A percentile compares a stretch with the other conserved stretches of the same genome.
Evolutionary conservation across 352 stramenopile genomes (phyloP).

Genomic region (Pseudoperonospora humuli): DNA sequence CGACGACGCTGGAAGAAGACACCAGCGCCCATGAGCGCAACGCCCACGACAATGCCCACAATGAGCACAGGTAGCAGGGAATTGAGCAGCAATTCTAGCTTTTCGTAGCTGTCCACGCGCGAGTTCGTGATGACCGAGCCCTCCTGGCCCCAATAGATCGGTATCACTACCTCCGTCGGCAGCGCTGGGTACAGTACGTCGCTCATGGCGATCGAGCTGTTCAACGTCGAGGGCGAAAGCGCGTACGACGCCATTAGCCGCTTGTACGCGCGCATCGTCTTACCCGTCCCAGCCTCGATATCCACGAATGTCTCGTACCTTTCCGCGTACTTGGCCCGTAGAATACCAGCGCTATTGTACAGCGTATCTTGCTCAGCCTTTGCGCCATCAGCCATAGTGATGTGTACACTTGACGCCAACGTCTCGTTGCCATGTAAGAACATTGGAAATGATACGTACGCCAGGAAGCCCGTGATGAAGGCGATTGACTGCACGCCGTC

Average conservation of each 20-base stretch:
- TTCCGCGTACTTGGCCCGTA: constrained; percentile 44
- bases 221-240: constrained; percentile 23
- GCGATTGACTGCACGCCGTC: constrained; percentile 42
- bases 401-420: constrained; percentile 33
- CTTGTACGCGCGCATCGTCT: constrained; percentile 64
- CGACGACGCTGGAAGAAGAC: constrained; percentile 32
- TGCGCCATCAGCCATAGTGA: constrained; percentile 42
- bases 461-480: constrained; percentile 46
- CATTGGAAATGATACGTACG: constrained; percentile 51
- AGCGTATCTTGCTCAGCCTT: constrained; percentile 32
- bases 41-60: constrained; percentile 32
- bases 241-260: constrained; percentile 59
- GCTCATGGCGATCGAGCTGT: constrained; percentile 40
- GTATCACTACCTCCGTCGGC: constrained; percentile 40
- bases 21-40: constrained; percentile 23
- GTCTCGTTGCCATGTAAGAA: constrained; percentile 49
- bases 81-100: constrained; percentile 27
- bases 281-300: constrained; percentile 59
- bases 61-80: constrained; percentile 58
- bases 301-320: constrained; percentile 54
- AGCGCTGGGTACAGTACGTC: constrained; percentile 52
- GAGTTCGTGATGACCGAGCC: constrained; percentile 26
- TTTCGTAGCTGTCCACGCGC: constrained; percentile 37
- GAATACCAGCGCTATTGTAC: constrained; percentile 34
- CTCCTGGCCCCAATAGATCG: constrained; percentile 52